These are phyloP conservation scores for Malus hybrid DNA, from an alignment of 331 rosid species.

Conservation along the genomic window DNA sequence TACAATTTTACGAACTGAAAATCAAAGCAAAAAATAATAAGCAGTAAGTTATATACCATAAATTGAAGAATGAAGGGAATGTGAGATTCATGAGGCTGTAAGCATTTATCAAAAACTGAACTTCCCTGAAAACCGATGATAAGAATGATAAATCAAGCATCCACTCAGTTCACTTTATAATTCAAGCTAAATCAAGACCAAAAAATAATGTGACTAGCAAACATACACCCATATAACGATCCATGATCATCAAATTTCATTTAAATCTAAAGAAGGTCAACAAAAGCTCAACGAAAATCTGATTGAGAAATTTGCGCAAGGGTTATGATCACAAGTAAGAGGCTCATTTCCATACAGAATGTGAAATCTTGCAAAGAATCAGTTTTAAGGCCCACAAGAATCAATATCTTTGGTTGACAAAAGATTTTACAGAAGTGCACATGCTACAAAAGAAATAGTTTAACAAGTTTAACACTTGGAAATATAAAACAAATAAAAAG, in stretches of 20 bases:
- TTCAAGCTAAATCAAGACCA: neutral
- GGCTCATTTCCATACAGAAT: neutral
- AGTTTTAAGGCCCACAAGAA: neutral
- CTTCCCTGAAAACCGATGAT: constrained; percentile 62
- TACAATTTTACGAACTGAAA: neutral
- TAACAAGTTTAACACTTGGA: neutral
- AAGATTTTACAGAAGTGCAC: too few relatives aligned
- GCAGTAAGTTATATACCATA: constrained; percentile 42
- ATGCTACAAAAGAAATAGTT: too few relatives aligned
- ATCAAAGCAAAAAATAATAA: constrained; percentile 1
- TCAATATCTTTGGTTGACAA: neutral
- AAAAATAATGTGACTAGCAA: neutral
- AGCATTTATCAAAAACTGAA: constrained; percentile 58
- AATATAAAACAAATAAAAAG: neutral
- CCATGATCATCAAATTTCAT: neutral
- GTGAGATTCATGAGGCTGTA: constrained; percentile 95
- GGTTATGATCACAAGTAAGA: neutral
- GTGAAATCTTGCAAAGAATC: neutral
- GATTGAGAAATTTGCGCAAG: neutral
- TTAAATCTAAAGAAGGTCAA: neutral
- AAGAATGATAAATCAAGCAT: constrained; percentile 5
- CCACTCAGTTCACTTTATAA: neutral
- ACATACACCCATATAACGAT: neutral
- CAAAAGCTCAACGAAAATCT: neutral
- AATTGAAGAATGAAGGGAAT: constrained; percentile 94